phyloP scores from a whole-genome alignment of 805 yeast genomes.

The Yarrowia hollandica region DNA sequence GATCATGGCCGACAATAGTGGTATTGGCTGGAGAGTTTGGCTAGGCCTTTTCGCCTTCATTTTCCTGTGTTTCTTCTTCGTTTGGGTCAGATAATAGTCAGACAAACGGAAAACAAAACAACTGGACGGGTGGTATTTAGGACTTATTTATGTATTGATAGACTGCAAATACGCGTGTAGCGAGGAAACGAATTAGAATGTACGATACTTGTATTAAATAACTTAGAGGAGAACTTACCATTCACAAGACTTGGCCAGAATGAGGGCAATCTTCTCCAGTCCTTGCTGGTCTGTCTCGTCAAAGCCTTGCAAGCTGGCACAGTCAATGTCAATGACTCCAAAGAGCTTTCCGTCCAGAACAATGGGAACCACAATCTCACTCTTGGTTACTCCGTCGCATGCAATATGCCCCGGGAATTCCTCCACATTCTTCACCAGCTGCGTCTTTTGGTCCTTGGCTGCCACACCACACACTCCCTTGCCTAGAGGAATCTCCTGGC shows the following conservation, averaged over 20 bases:
- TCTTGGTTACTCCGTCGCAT: slow-evolving; percentile 91
- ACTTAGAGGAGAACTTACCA: slow-evolving; percentile 41
- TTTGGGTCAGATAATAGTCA: slow-evolving; percentile 35
- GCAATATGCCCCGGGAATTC: slow-evolving; percentile 91
- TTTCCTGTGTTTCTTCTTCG: slow-evolving; percentile 47
- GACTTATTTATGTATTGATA: slow-evolving; percentile 23
- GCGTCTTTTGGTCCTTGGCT: slow-evolving; percentile 59
- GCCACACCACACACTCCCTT: slow-evolving; percentile 92
- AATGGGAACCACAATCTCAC: slow-evolving; percentile 92
- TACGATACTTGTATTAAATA: background rate
- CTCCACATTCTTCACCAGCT: slow-evolving; percentile 75
- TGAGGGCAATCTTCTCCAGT: slow-evolving; percentile 59
- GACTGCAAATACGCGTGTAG: background rate
- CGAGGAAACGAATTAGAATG: background rate
- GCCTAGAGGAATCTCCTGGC: slow-evolving; percentile 77
- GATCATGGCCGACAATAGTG: slow-evolving; percentile 62
- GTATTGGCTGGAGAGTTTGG: slow-evolving; percentile 68
- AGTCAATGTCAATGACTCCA: slow-evolving; percentile 89
- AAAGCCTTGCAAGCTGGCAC: slow-evolving; percentile 65
- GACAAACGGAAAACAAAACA: background rate
- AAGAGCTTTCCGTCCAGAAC: slow-evolving; percentile 47
- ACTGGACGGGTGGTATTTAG: background rate
- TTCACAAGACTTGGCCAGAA: slow-evolving; percentile 55
- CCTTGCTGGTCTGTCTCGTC: slow-evolving; percentile 57
- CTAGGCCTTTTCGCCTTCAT: slow-evolving; percentile 49